Evolutionary conservation across 345 rosid genomes (phyloP), one percentile per base, ranked within the genome.

Genomic region (Odontarrhena argentea): DNA sequence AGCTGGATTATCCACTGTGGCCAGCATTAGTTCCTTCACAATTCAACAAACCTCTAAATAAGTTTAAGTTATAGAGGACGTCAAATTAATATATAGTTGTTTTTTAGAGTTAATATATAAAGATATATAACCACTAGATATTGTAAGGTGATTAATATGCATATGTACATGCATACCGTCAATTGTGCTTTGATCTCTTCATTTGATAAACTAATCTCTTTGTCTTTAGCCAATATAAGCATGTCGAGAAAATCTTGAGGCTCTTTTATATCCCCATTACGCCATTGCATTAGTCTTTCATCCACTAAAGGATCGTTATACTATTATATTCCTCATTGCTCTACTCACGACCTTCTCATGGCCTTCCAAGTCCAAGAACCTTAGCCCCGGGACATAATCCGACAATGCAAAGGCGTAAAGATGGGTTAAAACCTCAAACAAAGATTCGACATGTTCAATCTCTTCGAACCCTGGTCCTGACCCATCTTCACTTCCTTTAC

Each of bases 181-280:
- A 73, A n/a, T 63, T 83, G 86, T 54, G 80, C 82, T 66, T 77
- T 79, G 75, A 83, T 81, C 69, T 86, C 91, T 11, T 83, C 79
- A 1, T 60, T 13, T 1, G 81, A n/a, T 7, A 84, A 48, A n/a
- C 70, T 28, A 15, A 75, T 66, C 3, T 75, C 74, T 1, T 84
- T 36, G 35, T 83, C 79, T 53, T 67, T 80, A 0, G 72, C 37
- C 15, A 62, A 8, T 28, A 82, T 71, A 1, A 83, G 8, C 58
- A 74, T 56, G 70, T 81, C 87, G 6, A 83, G 82, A 67, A 81
- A 47, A 57, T 83, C 87, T 5, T 78, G 78, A 10, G 45, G 70
- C 14, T 75, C 76, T 18, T 38, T 57, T 55, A 44, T 56, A 3
- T 8, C 34, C 0, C 76, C 82, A 5, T 63, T 15, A 12, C 51